Conservation (phyloP, 345 rosid genomes). For the Gossypium arboreum region DNA sequence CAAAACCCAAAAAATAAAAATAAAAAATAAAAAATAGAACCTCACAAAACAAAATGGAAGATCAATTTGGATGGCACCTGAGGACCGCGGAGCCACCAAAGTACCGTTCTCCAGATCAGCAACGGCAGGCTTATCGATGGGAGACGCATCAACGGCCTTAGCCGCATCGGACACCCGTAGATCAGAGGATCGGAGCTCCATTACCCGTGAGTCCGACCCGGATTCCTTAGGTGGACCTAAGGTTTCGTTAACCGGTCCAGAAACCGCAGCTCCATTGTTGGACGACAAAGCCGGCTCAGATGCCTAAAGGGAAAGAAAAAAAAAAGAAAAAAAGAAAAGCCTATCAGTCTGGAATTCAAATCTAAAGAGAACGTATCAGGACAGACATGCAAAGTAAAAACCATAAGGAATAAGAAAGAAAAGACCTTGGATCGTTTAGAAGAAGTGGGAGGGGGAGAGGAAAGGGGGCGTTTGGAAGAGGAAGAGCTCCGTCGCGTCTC, state of each 20-base stretch:
- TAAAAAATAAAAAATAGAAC: background rate
- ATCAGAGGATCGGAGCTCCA: conserved; percentile 67
- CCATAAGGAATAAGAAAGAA: background rate
- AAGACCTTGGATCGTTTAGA: conserved; percentile 76
- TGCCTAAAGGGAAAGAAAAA: conserved; percentile 29
- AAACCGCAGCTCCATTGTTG: conserved; percentile 34
- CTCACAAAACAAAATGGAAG: conserved; percentile 31
- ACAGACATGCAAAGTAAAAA: conserved; percentile 1
- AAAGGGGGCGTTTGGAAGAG: conserved; percentile 63
- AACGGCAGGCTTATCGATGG: conserved; percentile 41
- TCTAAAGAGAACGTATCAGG: conserved; percentile 7
- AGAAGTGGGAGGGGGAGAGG: conserved; percentile 49
- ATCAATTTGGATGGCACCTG: conserved; percentile 38
- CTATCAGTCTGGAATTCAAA: conserved; percentile 19
- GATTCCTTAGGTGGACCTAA: conserved; percentile 45
- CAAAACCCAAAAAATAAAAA: background rate
- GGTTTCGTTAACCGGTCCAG: conserved; percentile 29
- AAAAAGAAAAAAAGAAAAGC: background rate
- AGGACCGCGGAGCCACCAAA: conserved; percentile 40
- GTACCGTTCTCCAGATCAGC: conserved; percentile 44
- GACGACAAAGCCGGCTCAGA: conserved; percentile 53
- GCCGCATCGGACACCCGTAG: conserved; percentile 41
- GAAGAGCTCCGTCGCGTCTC: conserved; percentile 92
- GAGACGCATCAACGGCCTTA: conserved; percentile 33
- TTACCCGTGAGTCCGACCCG: conserved; percentile 47